These are phyloP conservation scores for Acidiella bohemica DNA, from an alignment of 495 filamentous ascomycete genomes.

Conservation along the genomic window DNA sequence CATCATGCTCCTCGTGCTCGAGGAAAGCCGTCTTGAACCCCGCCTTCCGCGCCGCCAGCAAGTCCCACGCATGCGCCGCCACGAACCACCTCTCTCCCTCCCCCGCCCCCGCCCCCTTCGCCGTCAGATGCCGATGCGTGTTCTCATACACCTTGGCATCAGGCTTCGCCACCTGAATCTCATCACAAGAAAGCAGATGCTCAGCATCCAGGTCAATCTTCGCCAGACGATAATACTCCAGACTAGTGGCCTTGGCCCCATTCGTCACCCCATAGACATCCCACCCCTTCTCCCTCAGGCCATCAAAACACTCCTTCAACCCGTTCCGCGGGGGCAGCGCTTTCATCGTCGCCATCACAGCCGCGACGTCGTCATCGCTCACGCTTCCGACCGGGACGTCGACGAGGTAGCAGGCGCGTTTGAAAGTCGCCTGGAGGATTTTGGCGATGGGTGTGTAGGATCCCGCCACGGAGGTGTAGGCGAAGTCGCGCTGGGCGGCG, in stretches of 20 bases:
- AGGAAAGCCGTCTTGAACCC: constrained; percentile 18
- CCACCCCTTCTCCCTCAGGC: constrained; percentile 10
- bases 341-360: constrained; percentile 10
- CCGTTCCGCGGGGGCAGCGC: constrained; percentile 5
- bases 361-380: constrained; percentile 14
- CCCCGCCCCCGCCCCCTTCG: constrained; percentile 1
- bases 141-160: constrained; percentile 13
- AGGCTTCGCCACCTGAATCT: constrained; percentile 15
- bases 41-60: constrained; percentile 17
- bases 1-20: constrained; percentile 12
- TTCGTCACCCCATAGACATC: constrained; percentile 18
- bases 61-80: constrained; percentile 15
- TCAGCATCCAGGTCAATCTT: constrained; percentile 12
- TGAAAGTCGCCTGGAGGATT: constrained; percentile 13
- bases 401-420: constrained; percentile 13
- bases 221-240: constrained; percentile 17
- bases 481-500: constrained; percentile 17
- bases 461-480: constrained; percentile 10
- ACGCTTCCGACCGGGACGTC: constrained; percentile 13
- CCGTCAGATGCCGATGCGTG: constrained; percentile 10
- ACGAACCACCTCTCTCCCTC: constrained; percentile 17
- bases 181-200: constrained; percentile 15
- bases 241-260: constrained; percentile 14
- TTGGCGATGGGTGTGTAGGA: constrained; percentile 14
- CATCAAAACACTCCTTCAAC: constrained; percentile 17